These are phyloP conservation scores for Tillandsia leiboldiana DNA, from an alignment of 176 grass and related monocot genomes.

Conservation along the genomic window DNA sequence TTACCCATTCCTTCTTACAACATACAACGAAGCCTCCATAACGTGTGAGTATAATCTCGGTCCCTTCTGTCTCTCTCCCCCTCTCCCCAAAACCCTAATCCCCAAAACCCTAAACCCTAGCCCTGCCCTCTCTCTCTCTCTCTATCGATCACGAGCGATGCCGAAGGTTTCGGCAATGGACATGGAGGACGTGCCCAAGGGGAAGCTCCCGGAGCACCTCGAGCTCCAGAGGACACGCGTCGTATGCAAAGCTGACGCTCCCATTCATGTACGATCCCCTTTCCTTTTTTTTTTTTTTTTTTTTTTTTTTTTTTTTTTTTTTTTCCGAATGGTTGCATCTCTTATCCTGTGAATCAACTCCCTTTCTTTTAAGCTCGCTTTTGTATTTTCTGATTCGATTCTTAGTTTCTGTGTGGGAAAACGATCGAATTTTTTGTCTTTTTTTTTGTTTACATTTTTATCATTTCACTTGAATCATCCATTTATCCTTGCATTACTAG, in stretches of 20 bases:
- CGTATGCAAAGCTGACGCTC: slow-evolving; percentile 61
- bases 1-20: too few species aligned
- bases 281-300: too few species aligned
- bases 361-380: not conserved
- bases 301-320: not conserved
- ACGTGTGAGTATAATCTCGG: too few species aligned
- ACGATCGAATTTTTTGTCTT: too few species aligned
- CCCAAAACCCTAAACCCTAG: too few species aligned
- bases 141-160: slow-evolving; percentile 23
- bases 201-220: slow-evolving; percentile 68
- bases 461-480: too few species aligned
- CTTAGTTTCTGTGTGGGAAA: not conserved
- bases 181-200: slow-evolving; percentile 29
- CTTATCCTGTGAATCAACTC: not conserved
- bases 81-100: not conserved
- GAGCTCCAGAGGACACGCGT: slow-evolving; percentile 68
- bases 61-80: too few species aligned
- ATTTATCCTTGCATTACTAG: too few species aligned
- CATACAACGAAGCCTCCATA: too few species aligned
- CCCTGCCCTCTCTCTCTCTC: not conserved
- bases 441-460: not conserved
- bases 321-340: not conserved
- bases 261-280: slow-evolving; percentile 41
- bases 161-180: slow-evolving; percentile 30
- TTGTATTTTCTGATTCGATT: not conserved